phyloP scores from a whole-genome alignment of 2,329 filamentous ascomycete genomes.

The Fusarium sp. region DNA sequence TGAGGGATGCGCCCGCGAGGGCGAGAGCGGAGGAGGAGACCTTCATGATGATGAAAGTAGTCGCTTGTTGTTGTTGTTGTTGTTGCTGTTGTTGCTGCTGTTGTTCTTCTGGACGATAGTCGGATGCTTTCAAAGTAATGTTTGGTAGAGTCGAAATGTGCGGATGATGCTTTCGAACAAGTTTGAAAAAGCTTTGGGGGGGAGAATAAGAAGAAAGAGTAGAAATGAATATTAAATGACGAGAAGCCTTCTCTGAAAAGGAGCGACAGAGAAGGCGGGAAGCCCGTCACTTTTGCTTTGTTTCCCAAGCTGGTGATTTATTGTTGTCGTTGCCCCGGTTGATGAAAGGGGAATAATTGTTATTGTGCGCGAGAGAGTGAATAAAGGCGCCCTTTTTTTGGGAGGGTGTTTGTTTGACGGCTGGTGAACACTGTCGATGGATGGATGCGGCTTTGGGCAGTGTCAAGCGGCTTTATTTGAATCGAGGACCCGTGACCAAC shows the following conservation, averaged over 20 bases:
- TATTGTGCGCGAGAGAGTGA: slow-evolving; percentile 29
- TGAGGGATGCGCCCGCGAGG: slow-evolving; percentile 40
- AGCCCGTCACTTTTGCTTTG: slow-evolving; percentile 20
- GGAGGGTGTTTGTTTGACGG: slow-evolving; percentile 8
- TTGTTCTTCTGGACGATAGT: slow-evolving; percentile 1
- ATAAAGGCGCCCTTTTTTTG: neutral
- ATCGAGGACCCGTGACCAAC: slow-evolving; percentile 21
- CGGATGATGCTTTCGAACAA: slow-evolving; percentile 10
- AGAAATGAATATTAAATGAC: slow-evolving; percentile 26
- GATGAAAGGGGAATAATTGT: slow-evolving; percentile 16
- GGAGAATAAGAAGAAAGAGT: slow-evolving; percentile 23
- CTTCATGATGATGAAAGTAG: slow-evolving; percentile 34
- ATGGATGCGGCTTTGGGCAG: neutral
- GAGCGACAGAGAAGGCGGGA: slow-evolving; percentile 28
- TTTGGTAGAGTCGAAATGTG: slow-evolving; percentile 2
- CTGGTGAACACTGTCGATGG: slow-evolving; percentile 36
- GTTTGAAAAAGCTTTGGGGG: slow-evolving; percentile 10
- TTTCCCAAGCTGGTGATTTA: slow-evolving; percentile 15
- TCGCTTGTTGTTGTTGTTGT: slow-evolving; percentile 1
- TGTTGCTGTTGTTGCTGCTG: neutral
- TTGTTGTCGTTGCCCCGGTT: slow-evolving; percentile 14
- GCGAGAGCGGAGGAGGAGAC: slow-evolving; percentile 29
- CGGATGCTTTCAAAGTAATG: neutral
- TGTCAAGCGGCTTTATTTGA: slow-evolving; percentile 1
- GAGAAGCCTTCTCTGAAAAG: slow-evolving; percentile 8